Base-by-base conservation (phyloP, 345 rosid species). In the Noccaea caerulescens region DNA sequence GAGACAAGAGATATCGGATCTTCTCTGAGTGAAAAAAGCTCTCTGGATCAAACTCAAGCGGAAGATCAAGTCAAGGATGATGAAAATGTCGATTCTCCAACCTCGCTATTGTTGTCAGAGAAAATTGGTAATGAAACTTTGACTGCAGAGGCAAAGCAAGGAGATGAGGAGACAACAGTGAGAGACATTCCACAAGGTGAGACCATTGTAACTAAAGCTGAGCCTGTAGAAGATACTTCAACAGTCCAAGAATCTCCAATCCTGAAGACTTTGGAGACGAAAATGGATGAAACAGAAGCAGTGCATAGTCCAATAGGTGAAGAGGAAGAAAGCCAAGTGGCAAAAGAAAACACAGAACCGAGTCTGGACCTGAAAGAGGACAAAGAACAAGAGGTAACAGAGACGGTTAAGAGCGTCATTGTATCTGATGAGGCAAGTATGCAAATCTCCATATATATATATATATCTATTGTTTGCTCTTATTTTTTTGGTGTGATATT, bases 381-480 rank as follows among this genome's bases (percentile, higher is more conserved):
- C 60, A 68, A 78, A 71, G 82, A 72, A 34, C 8, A 41, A 51
- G 62, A 27, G 5, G 70, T 36, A 14, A 43, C 58, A 75, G 78
- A 79, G 76, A 44, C 69, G 5, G 58, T 8, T 63, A 72, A 76
- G 73, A 71, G 33, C 3, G 69, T 49, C 52, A 73, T 72, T 63
- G 57, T 50, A 44, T 56, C 82, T 18, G 59, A 80, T 60, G 81
- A 81, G 87, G 88, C 82, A 69, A 72, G 73, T 13, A 77, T 39
- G 25, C 5, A 25, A 52, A 52, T 66, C 47, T 52, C 50, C 25
- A 3, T 36, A 18, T 41, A 34, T 37, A 18, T 37, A 18, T 25
- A 5, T 36, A 34, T 41, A 34, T 50, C 11, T 55, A 27, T 25
- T 47, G 53, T 20, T 47, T 6, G 5, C 16, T 47, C 53, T 47